Evolutionary conservation across 768 basidiomycete genomes (phyloP), one percentile per base, ranked within the genome.

Genomic region (Macrolepiota dolichaula): DNA sequence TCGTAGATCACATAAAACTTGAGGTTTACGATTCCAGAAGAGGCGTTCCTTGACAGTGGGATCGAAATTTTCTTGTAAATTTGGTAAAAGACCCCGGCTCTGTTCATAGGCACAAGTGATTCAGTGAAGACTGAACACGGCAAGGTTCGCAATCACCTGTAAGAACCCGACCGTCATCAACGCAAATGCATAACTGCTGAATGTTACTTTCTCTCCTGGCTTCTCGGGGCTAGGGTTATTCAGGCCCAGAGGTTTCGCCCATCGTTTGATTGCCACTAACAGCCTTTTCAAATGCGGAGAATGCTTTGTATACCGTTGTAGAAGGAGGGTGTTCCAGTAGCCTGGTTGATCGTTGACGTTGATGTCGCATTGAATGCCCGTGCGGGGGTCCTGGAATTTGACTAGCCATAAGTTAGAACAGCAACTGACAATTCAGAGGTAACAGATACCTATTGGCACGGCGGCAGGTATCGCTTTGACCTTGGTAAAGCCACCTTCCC

Each of bases 341-440:
- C 87, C 88, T 0, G 88, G 74, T 5, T 80, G 82, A 29, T 85
- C 80, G 66, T 91, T 90, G 59, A 86, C 75, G 66, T 86, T 86
- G 64, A 89, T 71, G 63, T 88, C 87, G 61, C 82, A 79, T 0
- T 75, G 58, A 22, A 84, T 61, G 15, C 69, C 68, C 0, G 78
- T 79, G 1, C 9, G n/a, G 0, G 70, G 74, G 63, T 86, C 82
- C n/a, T 51, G 65, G 62, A 82, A 82, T 64, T 81, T 83, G 32
- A 87, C 86, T 87, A 64, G 9, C 40, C 24, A 19, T 35, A n/a
- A 22, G 7, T 52, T 55, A 49, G 49, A 37, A 47, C 64, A 46
- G 42, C 10, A 3, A 32, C 15, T 27, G 42, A 24, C 15, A 52
- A 36, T 55, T n/a, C 36, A 7, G 60, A 51, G 17, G 15, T 42